These are phyloP conservation scores for Pythium monospermum DNA, from an alignment of 352 stramenopile genomes.

Conservation along the genomic window DNA sequence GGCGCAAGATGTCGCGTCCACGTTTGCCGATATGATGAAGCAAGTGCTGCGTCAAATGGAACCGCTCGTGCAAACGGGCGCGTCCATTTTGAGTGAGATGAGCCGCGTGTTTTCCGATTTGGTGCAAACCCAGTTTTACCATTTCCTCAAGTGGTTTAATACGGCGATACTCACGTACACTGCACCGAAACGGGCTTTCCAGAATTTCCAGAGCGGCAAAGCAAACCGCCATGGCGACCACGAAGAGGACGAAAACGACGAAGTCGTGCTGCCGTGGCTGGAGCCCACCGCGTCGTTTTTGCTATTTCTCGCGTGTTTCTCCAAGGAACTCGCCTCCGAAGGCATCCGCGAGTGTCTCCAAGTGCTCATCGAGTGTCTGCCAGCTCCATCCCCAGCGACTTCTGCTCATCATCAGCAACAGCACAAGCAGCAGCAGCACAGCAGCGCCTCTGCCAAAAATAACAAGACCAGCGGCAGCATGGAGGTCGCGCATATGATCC, in stretches of 20 bases:
- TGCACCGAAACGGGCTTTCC: slow-evolving; percentile 61
- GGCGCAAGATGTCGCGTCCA: slow-evolving; percentile 45
- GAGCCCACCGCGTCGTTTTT: slow-evolving; percentile 62
- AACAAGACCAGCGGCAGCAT: slow-evolving; percentile 26
- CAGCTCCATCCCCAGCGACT: slow-evolving; percentile 12
- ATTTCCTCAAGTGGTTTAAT: slow-evolving; percentile 83
- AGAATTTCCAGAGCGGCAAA: too few relatives aligned
- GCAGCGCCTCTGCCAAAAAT: slow-evolving; percentile 2
- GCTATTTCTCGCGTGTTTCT: slow-evolving; percentile 68
- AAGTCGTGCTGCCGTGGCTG: slow-evolving; percentile 44
- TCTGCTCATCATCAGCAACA: too few relatives aligned
- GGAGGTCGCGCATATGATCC: slow-evolving; percentile 72
- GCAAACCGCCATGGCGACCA: background rate
- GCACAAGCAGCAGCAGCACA: background rate
- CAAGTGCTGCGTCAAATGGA: slow-evolving; percentile 75
- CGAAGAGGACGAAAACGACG: slow-evolving; percentile 30
- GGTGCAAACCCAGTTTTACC: slow-evolving; percentile 75
- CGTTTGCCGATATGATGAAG: slow-evolving; percentile 73
- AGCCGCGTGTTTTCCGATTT: slow-evolving; percentile 72
- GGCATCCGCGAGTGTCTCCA: slow-evolving; percentile 71
- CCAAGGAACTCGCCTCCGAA: slow-evolving; percentile 50
- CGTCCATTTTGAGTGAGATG: slow-evolving; percentile 62
- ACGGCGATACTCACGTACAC: slow-evolving; percentile 54
- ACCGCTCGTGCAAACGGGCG: slow-evolving; percentile 62
- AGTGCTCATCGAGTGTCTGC: slow-evolving; percentile 65